Percentiles rank a stretch among this genome's conserved stretches.
Conservation (phyloP, 1,284 basidiomycete species). For the Xanthoconium separans region DNA sequence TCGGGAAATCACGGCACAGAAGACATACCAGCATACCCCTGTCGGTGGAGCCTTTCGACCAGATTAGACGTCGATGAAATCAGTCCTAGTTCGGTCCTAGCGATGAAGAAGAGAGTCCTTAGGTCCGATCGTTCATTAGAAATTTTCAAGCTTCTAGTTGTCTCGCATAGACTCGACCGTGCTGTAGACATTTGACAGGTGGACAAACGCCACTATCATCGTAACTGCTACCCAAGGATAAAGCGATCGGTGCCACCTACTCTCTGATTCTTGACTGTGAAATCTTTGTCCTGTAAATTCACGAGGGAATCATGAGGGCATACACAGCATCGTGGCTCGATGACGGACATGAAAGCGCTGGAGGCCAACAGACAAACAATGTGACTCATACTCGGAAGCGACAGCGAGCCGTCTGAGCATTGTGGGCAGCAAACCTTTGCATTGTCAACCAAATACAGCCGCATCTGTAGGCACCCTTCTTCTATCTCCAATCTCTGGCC, state of each 20-base stretch:
- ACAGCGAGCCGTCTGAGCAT: background rate
- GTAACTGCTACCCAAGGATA: background rate
- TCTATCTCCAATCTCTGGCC: no score
- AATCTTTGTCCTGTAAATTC: background rate
- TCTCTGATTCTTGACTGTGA: background rate
- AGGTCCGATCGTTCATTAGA: no score
- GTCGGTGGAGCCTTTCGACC: no score
- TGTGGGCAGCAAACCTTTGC: background rate
- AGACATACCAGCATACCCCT: no score
- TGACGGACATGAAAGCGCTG: background rate
- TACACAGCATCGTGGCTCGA: background rate
- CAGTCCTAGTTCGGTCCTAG: no score
- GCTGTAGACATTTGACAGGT: constrained; percentile 3
- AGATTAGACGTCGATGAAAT: no score
- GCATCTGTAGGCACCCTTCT: no score
- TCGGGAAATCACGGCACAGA: no score
- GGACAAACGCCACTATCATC: background rate
- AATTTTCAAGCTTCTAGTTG: background rate
- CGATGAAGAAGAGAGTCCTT: no score
- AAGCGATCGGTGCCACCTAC: background rate
- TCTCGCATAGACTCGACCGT: background rate
- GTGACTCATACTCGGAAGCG: background rate
- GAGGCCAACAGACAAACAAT: background rate
- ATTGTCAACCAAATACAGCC: background rate
- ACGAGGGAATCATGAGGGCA: background rate